Percentiles rank a stretch among this genome's conserved stretches.
phyloP scores from a whole-genome alignment of 1,139 yeast species.

The Ogataea hybrid region DNA sequence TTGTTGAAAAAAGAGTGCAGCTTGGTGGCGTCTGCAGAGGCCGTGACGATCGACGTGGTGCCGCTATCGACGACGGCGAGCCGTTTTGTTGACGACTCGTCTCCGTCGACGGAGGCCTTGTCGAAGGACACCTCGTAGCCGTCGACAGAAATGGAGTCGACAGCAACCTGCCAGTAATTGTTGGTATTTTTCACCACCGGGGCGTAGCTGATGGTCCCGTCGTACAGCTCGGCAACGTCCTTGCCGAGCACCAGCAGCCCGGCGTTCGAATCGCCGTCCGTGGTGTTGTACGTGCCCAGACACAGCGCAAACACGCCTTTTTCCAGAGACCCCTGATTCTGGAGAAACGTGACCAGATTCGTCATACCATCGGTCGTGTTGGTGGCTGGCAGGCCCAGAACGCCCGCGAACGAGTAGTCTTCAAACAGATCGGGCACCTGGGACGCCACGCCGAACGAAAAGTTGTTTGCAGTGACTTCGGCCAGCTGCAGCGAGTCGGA shows the following conservation, averaged over 20 bases:
- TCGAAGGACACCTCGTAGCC: conserved; percentile 35
- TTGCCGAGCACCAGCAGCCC: conserved; percentile 48
- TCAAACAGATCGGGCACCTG: conserved; percentile 53
- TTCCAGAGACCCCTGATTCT: conserved; percentile 35
- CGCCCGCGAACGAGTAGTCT: conserved; percentile 56
- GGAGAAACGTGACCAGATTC: conserved; percentile 39
- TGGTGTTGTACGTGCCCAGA: conserved; percentile 36
- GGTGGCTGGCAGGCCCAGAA: conserved; percentile 53
- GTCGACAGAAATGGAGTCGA: conserved; percentile 39
- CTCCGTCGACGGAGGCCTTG: conserved; percentile 21
- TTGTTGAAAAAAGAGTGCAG: conserved; percentile 51
- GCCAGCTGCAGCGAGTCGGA: conserved; percentile 42
- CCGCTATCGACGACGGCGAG: conserved; percentile 63
- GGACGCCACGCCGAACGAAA: conserved; percentile 53
- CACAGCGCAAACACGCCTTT: conserved; percentile 42
- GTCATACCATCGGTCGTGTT: conserved; percentile 36
- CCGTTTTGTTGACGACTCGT: conserved; percentile 31
- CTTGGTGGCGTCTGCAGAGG: conserved; percentile 52
- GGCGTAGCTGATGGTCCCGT: conserved; percentile 44
- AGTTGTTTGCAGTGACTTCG: conserved; percentile 38
- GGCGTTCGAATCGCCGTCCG: conserved; percentile 28
- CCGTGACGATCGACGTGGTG: conserved; percentile 59
- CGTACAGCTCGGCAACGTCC: conserved; percentile 37
- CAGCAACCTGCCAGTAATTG: conserved; percentile 53
- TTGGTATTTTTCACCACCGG: conserved; percentile 38